These are phyloP conservation scores for Pleurotus giganteus DNA, from an alignment of 768 basidiomycete species.

Conservation along the genomic window DNA sequence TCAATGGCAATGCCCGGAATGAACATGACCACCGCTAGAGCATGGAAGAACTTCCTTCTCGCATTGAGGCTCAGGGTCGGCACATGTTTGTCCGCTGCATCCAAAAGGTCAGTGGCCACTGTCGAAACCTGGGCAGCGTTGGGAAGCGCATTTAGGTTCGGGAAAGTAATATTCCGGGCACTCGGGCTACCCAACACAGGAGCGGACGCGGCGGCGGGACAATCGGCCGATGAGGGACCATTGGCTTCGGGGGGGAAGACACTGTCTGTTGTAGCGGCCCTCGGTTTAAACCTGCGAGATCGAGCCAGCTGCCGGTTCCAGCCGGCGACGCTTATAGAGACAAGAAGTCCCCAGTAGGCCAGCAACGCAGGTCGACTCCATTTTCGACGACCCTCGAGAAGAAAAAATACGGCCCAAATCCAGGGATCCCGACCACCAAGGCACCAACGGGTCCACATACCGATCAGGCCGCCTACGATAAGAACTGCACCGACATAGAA, in stretches of 20 bases:
- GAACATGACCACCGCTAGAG: slow-evolving; percentile 94
- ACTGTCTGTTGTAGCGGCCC: slow-evolving; percentile 39
- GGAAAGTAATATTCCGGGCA: slow-evolving; percentile 39
- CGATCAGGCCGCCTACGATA: slow-evolving; percentile 81
- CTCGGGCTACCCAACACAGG: slow-evolving; percentile 16
- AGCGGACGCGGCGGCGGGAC: slow-evolving; percentile 8
- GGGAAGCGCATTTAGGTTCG: slow-evolving; percentile 52
- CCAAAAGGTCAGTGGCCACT: slow-evolving; percentile 65
- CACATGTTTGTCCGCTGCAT: slow-evolving; percentile 87
- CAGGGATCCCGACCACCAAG: slow-evolving; percentile 82
- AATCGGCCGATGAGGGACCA: slow-evolving; percentile 19
- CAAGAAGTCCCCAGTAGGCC: slow-evolving; percentile 82
- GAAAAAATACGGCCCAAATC: slow-evolving; percentile 79
- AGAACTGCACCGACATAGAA: slow-evolving; percentile 78
- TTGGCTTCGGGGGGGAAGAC: slow-evolving; percentile 25
- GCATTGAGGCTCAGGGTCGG: slow-evolving; percentile 90
- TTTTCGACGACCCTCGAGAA: slow-evolving; percentile 69
- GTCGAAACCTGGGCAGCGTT: slow-evolving; percentile 43
- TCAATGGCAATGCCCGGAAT: slow-evolving; percentile 91
- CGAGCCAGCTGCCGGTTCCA: slow-evolving; percentile 92
- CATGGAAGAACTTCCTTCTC: slow-evolving; percentile 96
- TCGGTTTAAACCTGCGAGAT: slow-evolving; percentile 62
- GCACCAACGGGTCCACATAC: slow-evolving; percentile 90
- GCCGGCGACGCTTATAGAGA: slow-evolving; percentile 83
- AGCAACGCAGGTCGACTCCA: slow-evolving; percentile 82